phyloP scores from a whole-genome alignment of 1,139 yeast species.

The Casaregolazyma suthepensis region DNA sequence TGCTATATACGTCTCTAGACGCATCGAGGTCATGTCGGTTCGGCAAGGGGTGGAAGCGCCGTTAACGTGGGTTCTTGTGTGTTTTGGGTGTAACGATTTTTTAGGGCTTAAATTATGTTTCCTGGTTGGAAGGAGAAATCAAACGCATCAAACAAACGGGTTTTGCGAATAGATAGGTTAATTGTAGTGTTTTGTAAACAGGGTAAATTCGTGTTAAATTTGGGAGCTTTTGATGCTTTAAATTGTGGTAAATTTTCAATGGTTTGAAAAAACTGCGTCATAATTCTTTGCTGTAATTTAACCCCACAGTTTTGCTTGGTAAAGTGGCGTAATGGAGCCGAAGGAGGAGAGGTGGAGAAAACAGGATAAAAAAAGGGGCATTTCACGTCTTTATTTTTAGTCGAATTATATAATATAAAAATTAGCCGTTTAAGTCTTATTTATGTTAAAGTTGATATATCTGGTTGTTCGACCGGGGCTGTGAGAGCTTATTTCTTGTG shows the following conservation, averaged over 20 bases:
- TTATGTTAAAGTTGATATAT: background rate
- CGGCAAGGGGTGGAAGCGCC: background rate
- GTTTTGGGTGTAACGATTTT: background rate
- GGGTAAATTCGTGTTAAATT: background rate
- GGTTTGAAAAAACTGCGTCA: background rate
- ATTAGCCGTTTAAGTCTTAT: background rate
- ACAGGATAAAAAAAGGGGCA: background rate
- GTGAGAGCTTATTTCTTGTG: background rate
- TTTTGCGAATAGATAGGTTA: too few species aligned
- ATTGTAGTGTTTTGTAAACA: too few species aligned
- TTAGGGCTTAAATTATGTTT: background rate
- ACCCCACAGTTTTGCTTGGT: background rate
- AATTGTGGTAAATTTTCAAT: background rate
- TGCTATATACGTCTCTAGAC: background rate
- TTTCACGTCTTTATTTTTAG: background rate
- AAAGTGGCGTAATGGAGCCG: background rate
- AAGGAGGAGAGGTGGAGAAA: background rate
- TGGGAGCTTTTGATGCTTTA: background rate
- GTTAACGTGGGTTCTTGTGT: background rate
- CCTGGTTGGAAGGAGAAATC: background rate
- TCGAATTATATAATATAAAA: too few species aligned
- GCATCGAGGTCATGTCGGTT: background rate
- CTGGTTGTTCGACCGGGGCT: background rate
- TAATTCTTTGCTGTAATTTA: background rate
- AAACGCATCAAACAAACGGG: too few species aligned